Evolutionary conservation across 2,329 filamentous ascomycete genomes (phyloP).

Genomic region (Stachybotrys chartarum): DNA sequence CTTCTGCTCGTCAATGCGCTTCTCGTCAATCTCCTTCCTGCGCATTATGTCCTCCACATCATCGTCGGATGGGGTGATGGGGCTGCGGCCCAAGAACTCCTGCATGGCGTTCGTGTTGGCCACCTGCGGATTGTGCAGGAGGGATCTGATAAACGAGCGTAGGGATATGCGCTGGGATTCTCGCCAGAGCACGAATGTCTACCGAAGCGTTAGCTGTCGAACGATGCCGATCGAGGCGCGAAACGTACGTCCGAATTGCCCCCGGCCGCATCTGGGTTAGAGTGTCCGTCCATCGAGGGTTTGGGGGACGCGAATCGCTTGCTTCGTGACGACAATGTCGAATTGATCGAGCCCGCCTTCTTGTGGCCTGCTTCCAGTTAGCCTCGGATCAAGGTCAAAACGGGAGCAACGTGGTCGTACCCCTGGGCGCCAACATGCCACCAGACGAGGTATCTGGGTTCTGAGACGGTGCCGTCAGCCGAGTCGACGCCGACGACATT

Average conservation of each 20-base stretch:
- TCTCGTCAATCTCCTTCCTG: constrained; percentile 77
- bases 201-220: constrained; percentile 13
- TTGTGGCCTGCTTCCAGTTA: not conserved
- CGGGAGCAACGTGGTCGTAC: constrained; percentile 1
- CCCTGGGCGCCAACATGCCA: constrained; percentile 21
- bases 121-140: constrained; percentile 78
- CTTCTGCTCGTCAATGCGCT: constrained; percentile 84
- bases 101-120: constrained; percentile 76
- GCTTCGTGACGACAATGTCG: constrained; percentile 20
- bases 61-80: constrained; percentile 69
- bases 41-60: constrained; percentile 75
- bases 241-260: not conserved
- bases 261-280: constrained; percentile 12
- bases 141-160: constrained; percentile 78
- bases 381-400: not conserved
- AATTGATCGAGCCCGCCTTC: constrained; percentile 20
- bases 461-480: constrained; percentile 36
- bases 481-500: constrained; percentile 71
- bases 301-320: constrained; percentile 19
- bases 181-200: constrained; percentile 62
- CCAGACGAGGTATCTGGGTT: constrained; percentile 8
- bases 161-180: constrained; percentile 90
- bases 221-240: too few relatives aligned
- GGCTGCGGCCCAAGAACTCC: constrained; percentile 72
- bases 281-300: constrained; percentile 22